Percentiles rank a stretch among this genome's conserved stretches.
Conservation (phyloP, 1,139 yeast species). For the Suhomyces anneliseae region DNA sequence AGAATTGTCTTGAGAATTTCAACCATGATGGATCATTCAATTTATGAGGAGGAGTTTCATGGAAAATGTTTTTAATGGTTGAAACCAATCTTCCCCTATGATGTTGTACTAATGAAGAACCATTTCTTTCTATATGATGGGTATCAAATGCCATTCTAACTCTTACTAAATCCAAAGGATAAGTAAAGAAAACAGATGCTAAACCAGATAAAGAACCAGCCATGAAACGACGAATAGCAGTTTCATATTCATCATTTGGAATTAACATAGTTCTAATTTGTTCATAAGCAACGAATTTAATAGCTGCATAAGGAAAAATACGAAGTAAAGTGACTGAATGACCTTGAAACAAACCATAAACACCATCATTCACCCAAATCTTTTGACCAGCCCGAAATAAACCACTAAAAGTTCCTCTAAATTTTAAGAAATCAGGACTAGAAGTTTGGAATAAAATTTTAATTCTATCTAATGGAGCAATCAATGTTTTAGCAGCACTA, state of each 20-base stretch:
- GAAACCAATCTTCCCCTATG: slow-evolving; percentile 53
- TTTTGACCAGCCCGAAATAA: slow-evolving; percentile 67
- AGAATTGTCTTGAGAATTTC: slow-evolving; percentile 30
- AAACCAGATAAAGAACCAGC: slow-evolving; percentile 93
- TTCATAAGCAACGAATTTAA: slow-evolving; percentile 96
- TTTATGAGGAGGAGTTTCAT: slow-evolving; percentile 56
- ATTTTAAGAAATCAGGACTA: slow-evolving; percentile 81
- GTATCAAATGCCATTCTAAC: slow-evolving; percentile 93
- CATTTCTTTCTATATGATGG: slow-evolving; percentile 17
- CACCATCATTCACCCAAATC: slow-evolving; percentile 72
- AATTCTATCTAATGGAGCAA: slow-evolving; percentile 94
- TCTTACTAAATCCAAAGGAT: slow-evolving; percentile 87
- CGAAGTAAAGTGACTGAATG: slow-evolving; percentile 90
- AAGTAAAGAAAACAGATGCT: slow-evolving; percentile 83
- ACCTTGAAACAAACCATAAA: slow-evolving; percentile 85
- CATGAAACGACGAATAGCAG: slow-evolving; percentile 73
- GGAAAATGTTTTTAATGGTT: slow-evolving; percentile 56
- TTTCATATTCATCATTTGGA: slow-evolving; percentile 72
- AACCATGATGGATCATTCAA: slow-evolving; percentile 41
- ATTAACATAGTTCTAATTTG: slow-evolving; percentile 80
- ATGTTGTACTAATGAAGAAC: slow-evolving; percentile 15
- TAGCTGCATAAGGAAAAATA: slow-evolving; percentile 95
- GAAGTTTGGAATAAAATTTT: slow-evolving; percentile 94
- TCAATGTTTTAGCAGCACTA: slow-evolving; percentile 87
- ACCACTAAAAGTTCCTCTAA: slow-evolving; percentile 80